Evolutionary conservation across 2,329 filamentous ascomycete genomes (phyloP).

Genomic region (Venturiaceae sp.): DNA sequence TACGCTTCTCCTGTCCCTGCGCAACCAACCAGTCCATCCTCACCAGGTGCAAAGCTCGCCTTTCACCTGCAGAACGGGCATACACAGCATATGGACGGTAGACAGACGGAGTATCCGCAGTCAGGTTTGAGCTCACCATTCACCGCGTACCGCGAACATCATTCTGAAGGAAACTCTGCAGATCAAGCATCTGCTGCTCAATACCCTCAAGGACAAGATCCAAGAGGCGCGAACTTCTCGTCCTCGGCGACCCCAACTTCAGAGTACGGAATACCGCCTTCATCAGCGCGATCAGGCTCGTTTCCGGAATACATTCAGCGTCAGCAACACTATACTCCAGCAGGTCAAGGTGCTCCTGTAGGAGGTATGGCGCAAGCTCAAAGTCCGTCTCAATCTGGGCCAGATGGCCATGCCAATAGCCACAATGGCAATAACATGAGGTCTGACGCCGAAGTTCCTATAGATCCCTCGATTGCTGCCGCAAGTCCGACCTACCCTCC

Average conservation of each 20-base stretch:
- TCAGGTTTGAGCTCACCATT: slow-evolving; percentile 47
- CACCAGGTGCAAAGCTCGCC: slow-evolving; percentile 28
- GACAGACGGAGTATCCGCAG: slow-evolving; percentile 42
- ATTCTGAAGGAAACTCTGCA: slow-evolving; percentile 79
- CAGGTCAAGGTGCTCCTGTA: slow-evolving; percentile 62
- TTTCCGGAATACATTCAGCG: slow-evolving; percentile 81
- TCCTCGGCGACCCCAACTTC: slow-evolving; percentile 76
- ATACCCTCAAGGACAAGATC: slow-evolving; percentile 76
- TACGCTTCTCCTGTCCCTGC: slow-evolving; percentile 31
- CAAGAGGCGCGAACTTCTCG: slow-evolving; percentile 62
- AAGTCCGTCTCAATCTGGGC: slow-evolving; percentile 91
- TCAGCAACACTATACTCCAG: slow-evolving; percentile 62
- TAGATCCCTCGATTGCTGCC: slow-evolving; percentile 97
- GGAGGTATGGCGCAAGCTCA: slow-evolving; percentile 97
- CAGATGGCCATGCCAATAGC: slow-evolving; percentile 65
- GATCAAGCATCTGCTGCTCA: slow-evolving; percentile 91
- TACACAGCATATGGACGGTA: slow-evolving; percentile 43
- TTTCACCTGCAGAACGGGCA: slow-evolving; percentile 22
- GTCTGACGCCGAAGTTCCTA: slow-evolving; percentile 95
- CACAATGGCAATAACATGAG: slow-evolving; percentile 63
- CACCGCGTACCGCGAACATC: slow-evolving; percentile 43
- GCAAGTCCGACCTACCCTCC: slow-evolving; percentile 86
- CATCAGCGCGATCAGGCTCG: slow-evolving; percentile 66
- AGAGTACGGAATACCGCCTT: slow-evolving; percentile 75
- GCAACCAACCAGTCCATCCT: slow-evolving; percentile 28